Conservation (phyloP, 73 alveolate genomes). For the Halteria grandinella region DNA sequence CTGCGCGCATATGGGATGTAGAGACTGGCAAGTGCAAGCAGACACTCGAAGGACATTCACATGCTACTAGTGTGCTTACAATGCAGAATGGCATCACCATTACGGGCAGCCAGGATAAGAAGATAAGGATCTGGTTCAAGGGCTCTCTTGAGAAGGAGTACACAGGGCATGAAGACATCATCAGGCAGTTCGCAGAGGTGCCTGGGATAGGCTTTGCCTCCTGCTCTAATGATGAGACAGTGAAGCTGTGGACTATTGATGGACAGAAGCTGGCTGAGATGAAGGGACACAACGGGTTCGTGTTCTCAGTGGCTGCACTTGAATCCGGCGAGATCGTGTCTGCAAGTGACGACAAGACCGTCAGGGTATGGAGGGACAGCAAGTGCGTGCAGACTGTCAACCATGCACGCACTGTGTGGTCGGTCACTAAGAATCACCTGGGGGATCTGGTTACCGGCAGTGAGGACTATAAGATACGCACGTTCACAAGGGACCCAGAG, state of each 20-base stretch:
- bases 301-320: slow-evolving; percentile 82
- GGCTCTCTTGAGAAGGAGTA: slow-evolving; percentile 73
- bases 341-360: slow-evolving; percentile 96
- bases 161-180: slow-evolving; percentile 95
- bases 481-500: slow-evolving; percentile 82
- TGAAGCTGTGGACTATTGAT: slow-evolving; percentile 90
- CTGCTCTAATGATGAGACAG: slow-evolving; percentile 94
- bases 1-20: slow-evolving; percentile 97
- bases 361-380: slow-evolving; percentile 95
- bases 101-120: slow-evolving; percentile 96
- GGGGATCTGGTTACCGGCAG: slow-evolving; percentile 96
- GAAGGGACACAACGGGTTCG: slow-evolving; percentile 95
- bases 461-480: slow-evolving; percentile 91
- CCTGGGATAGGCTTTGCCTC: slow-evolving; percentile 91
- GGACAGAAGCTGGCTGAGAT: slow-evolving; percentile 82
- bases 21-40: slow-evolving; percentile 73
- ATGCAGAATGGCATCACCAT: slow-evolving; percentile 80
- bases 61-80: slow-evolving; percentile 95
- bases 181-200: slow-evolving; percentile 82
- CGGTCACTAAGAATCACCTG: slow-evolving; percentile 76
- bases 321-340: slow-evolving; percentile 78
- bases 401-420: slow-evolving; percentile 97
- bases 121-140: slow-evolving; percentile 86
- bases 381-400: slow-evolving; percentile 76
- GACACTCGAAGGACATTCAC: slow-evolving; percentile 91